These are phyloP conservation scores for Blastobotrys aristatus DNA, from an alignment of 1,139 yeast species.

Conservation along the genomic window DNA sequence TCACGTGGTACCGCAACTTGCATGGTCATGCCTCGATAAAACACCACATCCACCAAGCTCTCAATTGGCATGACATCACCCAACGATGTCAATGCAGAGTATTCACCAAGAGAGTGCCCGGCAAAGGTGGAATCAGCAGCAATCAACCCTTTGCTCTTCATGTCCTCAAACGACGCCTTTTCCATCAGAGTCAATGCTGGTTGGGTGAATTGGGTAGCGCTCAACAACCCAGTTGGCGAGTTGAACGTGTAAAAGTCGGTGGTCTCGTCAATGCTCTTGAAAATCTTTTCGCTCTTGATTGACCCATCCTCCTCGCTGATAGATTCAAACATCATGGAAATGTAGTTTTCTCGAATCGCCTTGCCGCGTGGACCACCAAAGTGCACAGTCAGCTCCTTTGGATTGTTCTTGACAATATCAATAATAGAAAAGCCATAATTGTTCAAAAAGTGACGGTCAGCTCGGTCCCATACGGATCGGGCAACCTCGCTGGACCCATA, in stretches of 20 bases:
- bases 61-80: conserved; percentile 99
- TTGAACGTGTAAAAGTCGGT: conserved; percentile 84
- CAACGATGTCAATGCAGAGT: conserved; percentile 92
- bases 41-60: conserved; percentile 94
- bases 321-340: conserved; percentile 96
- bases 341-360: conserved; percentile 88
- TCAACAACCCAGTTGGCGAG: conserved; percentile 90
- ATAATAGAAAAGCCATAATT: conserved; percentile 96
- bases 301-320: conserved; percentile 71
- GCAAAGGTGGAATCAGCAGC: conserved; percentile 94
- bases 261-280: conserved; percentile 79
- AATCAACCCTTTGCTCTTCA: conserved; percentile 91
- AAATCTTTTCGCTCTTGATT: conserved; percentile 86
- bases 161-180: conserved; percentile 97
- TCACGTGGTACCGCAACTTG: conserved; percentile 99
- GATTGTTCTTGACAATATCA: conserved; percentile 93
- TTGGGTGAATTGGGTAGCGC: conserved; percentile 98
- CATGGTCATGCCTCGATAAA: conserved; percentile 99
- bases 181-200: conserved; percentile 99
- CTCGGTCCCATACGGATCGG: conserved; percentile 94
- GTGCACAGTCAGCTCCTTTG: conserved; percentile 89
- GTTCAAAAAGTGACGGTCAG: conserved; percentile 85
- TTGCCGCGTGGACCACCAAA: conserved; percentile 98
- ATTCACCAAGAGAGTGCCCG: conserved; percentile 99
- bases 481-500: conserved; percentile 91